Base-by-base conservation (phyloP, 1,284 basidiomycete genomes). In the Phellinidium pouzarii region DNA sequence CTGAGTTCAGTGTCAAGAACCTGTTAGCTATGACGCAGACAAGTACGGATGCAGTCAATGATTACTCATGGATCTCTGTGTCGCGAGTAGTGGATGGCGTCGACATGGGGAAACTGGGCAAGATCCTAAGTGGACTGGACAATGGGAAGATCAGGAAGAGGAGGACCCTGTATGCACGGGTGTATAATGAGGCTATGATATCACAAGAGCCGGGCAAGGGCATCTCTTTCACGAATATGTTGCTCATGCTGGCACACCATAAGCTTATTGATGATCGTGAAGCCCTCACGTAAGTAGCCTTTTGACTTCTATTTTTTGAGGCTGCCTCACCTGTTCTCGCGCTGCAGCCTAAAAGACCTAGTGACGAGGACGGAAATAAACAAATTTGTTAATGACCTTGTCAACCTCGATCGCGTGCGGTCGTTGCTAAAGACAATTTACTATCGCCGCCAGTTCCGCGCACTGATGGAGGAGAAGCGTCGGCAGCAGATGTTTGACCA, bases 151-250 rank as follows among this genome's bases (percentile, higher is more conserved):
- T 92, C 58, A 74, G 83, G 52, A 76, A 77, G 57, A 77, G 91
- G 22, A 78, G 87, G 56, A 76, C 76, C 7, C 66, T 83, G 17
- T 94, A 89, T 63, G 82, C 80, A 57, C 77, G 84, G 19, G 69
- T 96, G 3, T 92, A 87, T 61, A 86, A 94, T 62, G 93, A 96
- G 71, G 91, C 92, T 2, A 82, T 77, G 58, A 78, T 92, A 41
- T 78, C 80, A 1, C 80, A 85, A 58, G 77, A 87, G 56, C 77
- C 76, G 25, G 82, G 81, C 0, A 78, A 80, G 47, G 93, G 94
- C 7, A 90, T 99, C 56, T 88, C 91, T 17, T 98, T 98, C 71
- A 91, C 84, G 4, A 79, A 86, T 41, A 96, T 97, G 92, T 77
- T 98, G 11, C 65, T 90, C 44, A 71, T 98, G 50, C 71, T 99